These are phyloP conservation scores for Cyclocybe cylindracea DNA, from an alignment of 768 basidiomycete genomes.

Conservation along the genomic window DNA sequence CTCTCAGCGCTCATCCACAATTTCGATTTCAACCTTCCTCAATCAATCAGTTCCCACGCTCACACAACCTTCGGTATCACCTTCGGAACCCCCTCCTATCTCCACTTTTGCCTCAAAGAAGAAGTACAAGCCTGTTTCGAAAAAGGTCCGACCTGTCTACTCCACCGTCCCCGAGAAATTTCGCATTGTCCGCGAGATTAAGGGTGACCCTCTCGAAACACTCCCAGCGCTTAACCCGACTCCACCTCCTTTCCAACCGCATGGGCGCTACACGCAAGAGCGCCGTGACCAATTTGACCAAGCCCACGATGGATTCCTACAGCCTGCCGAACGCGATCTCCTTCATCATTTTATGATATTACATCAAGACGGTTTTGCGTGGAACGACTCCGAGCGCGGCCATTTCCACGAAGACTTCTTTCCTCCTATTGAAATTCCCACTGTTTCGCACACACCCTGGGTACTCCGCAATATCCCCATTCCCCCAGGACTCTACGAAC, in stretches of 20 bases:
- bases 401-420: slow-evolving; percentile 33
- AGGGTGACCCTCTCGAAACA: slow-evolving; percentile 4
- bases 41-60: too few species aligned
- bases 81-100: too few species aligned
- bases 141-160: slow-evolving; percentile 1
- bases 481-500: slow-evolving; percentile 26
- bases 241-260: slow-evolving; percentile 10
- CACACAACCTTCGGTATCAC: too few species aligned
- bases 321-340: slow-evolving; percentile 28
- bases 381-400: slow-evolving; percentile 36
- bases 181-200: slow-evolving; percentile 4
- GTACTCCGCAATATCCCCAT: slow-evolving; percentile 29
- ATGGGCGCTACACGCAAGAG: slow-evolving; percentile 19
- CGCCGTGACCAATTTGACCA: slow-evolving; percentile 1
- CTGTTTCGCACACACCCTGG: slow-evolving; percentile 31
- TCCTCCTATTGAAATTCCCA: slow-evolving; percentile 29
- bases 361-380: slow-evolving; percentile 37
- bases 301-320: slow-evolving; percentile 26
- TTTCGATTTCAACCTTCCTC: too few species aligned
- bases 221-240: slow-evolving; percentile 5
- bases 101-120: background rate
- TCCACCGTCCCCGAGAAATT: slow-evolving; percentile 5
- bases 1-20: too few species aligned
- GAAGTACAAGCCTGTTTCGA: slow-evolving; percentile 11
- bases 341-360: slow-evolving; percentile 29